Percentiles rank a stretch among this genome's conserved stretches.
These are phyloP conservation scores for Ustulina deusta DNA, from an alignment of 2,329 filamentous ascomycete species.

Conservation along the genomic window DNA sequence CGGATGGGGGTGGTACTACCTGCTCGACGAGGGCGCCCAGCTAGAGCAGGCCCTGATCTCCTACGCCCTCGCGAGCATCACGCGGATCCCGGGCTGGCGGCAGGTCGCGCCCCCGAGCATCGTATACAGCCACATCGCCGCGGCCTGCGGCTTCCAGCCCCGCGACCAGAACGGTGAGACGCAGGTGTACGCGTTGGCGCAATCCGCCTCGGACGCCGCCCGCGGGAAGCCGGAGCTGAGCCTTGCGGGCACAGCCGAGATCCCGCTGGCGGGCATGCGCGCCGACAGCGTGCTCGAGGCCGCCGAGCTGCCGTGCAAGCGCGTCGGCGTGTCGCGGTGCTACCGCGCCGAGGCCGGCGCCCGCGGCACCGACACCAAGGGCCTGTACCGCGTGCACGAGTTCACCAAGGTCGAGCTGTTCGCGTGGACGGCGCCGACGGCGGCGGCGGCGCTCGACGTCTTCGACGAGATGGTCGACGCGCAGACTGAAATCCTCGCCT, in stretches of 20 bases:
- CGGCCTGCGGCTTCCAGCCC: constrained; percentile 94
- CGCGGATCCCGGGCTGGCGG: constrained; percentile 73
- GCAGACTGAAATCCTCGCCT: constrained; percentile 83
- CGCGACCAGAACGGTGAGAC: constrained; percentile 91
- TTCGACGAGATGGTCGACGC: constrained; percentile 90
- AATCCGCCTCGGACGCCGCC: constrained; percentile 71
- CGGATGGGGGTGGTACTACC: constrained; percentile 98
- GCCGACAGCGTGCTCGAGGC: constrained; percentile 77
- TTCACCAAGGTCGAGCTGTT: constrained; percentile 99
- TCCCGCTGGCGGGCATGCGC: constrained; percentile 91
- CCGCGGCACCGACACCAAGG: constrained; percentile 89
- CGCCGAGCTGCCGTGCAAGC: constrained; percentile 77
- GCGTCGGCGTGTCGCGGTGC: constrained; percentile 88
- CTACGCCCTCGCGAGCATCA: constrained; percentile 82
- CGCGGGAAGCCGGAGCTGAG: constrained; percentile 75
- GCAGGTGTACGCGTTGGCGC: constrained; percentile 86
- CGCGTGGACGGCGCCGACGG: constrained; percentile 78
- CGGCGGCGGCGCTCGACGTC: constrained; percentile 62
- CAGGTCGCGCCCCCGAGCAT: constrained; percentile 87
- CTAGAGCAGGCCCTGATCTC: constrained; percentile 95
- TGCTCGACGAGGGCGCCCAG: constrained; percentile 89
- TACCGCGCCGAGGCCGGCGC: constrained; percentile 96
- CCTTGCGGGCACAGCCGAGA: constrained; percentile 91
- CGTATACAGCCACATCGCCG: constrained; percentile 90
- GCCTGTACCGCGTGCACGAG: constrained; percentile 95